Evolutionary conservation across 345 rosid species (phyloP).

Genomic region (Gossypium herbaceum): DNA sequence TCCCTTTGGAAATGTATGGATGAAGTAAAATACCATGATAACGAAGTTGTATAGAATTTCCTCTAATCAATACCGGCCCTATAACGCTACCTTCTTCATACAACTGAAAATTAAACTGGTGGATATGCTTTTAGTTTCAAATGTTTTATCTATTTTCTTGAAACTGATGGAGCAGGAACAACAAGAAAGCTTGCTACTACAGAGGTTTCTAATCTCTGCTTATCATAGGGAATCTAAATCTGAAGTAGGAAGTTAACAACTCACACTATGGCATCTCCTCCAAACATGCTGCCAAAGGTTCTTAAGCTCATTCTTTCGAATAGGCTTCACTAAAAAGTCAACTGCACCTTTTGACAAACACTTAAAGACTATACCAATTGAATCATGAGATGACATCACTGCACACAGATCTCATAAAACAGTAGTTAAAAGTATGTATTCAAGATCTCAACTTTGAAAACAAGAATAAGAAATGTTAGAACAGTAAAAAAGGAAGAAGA

Average conservation of each 20-base stretch:
- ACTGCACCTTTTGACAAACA: constrained; percentile 59
- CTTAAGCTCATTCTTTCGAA: constrained; percentile 12
- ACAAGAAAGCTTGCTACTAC: neutral
- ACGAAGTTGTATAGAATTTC: constrained; percentile 9
- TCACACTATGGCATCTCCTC: constrained; percentile 51
- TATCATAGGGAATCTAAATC: constrained; percentile 12
- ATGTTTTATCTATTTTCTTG: neutral
- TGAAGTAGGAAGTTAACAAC: constrained; percentile 22
- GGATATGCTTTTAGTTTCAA: constrained; percentile 1
- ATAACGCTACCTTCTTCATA: neutral
- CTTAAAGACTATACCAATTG: constrained; percentile 50
- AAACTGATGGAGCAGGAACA: neutral
- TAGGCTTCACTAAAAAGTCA: constrained; percentile 30
- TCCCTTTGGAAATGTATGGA: neutral
- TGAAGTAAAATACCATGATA: neutral
- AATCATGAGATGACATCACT: constrained; percentile 62
- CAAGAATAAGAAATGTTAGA: neutral
- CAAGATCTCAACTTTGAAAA: neutral
- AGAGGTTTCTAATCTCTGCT: neutral
- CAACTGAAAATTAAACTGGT: neutral
- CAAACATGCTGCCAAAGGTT: constrained; percentile 15
- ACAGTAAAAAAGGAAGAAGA: neutral
- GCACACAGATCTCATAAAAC: constrained; percentile 35
- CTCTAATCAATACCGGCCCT: neutral
- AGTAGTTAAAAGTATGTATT: constrained; percentile 23